These are phyloP conservation scores for Ceratocystis cacaofunesta DNA, from an alignment of 2,329 filamentous ascomycete genomes.

Conservation along the genomic window DNA sequence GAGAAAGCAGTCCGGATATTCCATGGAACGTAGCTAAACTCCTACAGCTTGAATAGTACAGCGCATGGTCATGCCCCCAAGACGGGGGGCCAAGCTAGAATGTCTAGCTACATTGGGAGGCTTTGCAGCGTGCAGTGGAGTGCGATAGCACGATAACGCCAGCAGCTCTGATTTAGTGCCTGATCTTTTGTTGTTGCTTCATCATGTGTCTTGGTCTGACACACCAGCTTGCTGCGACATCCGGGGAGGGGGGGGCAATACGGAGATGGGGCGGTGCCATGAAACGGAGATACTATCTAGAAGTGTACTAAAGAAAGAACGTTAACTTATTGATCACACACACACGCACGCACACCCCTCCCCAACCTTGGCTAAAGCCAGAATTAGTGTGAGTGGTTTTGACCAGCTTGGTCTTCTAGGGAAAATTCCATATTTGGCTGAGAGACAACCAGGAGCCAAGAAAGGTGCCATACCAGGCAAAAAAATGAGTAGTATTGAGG, in stretches of 20 bases:
- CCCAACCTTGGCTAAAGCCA: not conserved
- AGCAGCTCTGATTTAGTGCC: not conserved
- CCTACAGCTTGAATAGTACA: too few relatives aligned
- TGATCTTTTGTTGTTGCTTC: not conserved
- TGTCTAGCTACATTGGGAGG: too few relatives aligned
- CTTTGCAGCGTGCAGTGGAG: not conserved
- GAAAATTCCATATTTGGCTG: too few relatives aligned
- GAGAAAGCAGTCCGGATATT: too few relatives aligned
- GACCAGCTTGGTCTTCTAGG: not conserved
- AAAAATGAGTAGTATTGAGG: not conserved
- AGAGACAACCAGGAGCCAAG: not conserved
- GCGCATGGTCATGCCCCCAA: not conserved
- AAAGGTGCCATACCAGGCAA: not conserved
- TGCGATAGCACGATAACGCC: not conserved
- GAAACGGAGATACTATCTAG: not conserved
- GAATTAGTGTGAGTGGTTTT: not conserved
- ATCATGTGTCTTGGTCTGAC: conserved; percentile 3
- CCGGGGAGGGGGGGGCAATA: not conserved
- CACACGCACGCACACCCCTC: not conserved
- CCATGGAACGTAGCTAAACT: too few relatives aligned
- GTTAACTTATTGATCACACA: not conserved
- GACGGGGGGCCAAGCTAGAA: not conserved
- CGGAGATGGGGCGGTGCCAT: not conserved
- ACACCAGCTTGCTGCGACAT: not conserved
- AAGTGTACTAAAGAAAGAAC: too few relatives aligned